Base-by-base conservation (phyloP, 768 basidiomycete genomes). In the Cystofilobasidium macerans region DNA sequence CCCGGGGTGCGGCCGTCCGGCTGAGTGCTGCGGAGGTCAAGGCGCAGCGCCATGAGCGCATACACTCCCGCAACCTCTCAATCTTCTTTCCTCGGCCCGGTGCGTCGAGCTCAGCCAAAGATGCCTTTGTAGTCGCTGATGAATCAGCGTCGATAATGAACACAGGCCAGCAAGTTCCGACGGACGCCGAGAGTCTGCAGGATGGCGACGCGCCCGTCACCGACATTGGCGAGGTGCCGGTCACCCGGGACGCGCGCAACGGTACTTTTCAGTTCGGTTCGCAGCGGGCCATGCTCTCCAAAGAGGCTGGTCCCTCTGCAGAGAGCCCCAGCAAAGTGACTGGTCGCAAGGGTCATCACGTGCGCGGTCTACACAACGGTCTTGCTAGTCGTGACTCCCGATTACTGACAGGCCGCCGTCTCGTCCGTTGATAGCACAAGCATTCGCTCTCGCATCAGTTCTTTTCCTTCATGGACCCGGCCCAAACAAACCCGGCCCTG, bases 361-460 rank as follows among this genome's bases (percentile, higher is more conserved):
- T 76, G 70, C 72, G 71, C n/a, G n/a, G n/a, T n/a, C n/a, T n/a
- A n/a, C n/a, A n/a, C n/a, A n/a, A 3, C 20, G 5, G 14, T 24
- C 36, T 20, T 26, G n/a, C 12, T 35, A 38, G 18, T 6, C n/a
- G 26, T 56, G n/a, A 36, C 35, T 38, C n/a, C 35, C 35, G n/a
- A 2, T 24, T 42, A 3, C 8, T 28, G 32, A 11, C 24, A 11
- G 9, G 22, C 57, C 38, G 40, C 8, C 20, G 12, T 30, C 54
- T 5, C 22, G n/a, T 60, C 47, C 4, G 24, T 45, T 53, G 26
- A 28, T 86, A 95, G 76, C 92, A 94, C 72, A 90, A 91, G 75
- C 92, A 94, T 75, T 94, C 90, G 0, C 76, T 92, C 14, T 94
- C 91, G 0, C 91, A 95, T 74, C 90, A 89, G 72, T 92, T 95